A percentile compares a stretch with the other conserved stretches of the same genome.
These are phyloP conservation scores for Pseudogymnoascus sp. DNA, from an alignment of 2,329 filamentous ascomycete species.

Conservation along the genomic window DNA sequence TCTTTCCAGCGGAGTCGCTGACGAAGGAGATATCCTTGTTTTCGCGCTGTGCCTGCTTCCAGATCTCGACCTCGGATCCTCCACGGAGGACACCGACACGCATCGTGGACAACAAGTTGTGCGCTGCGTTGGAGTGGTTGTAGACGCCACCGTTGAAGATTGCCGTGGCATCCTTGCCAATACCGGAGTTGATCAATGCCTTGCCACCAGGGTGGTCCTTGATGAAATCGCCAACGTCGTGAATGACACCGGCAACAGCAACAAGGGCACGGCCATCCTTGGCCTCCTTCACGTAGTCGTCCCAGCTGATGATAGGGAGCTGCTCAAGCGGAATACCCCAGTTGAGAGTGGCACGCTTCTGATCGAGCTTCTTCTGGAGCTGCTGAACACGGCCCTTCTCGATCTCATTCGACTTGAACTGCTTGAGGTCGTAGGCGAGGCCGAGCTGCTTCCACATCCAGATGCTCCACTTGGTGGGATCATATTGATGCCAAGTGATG, in stretches of 20 bases:
- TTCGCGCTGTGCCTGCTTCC: constrained; percentile 79
- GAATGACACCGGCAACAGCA: constrained; percentile 75
- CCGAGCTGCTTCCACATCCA: constrained; percentile 78
- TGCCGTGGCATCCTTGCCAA: constrained; percentile 82
- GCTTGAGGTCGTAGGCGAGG: constrained; percentile 79
- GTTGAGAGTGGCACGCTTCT: constrained; percentile 73
- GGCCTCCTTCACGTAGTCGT: constrained; percentile 71
- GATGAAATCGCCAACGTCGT: constrained; percentile 79
- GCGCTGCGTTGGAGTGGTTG: constrained; percentile 81
- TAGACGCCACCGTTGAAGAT: constrained; percentile 92
- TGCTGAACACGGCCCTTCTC: constrained; percentile 88
- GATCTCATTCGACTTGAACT: constrained; percentile 87
- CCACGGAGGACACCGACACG: constrained; percentile 79
- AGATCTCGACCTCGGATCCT: constrained; percentile 85
- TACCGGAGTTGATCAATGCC: constrained; percentile 72
- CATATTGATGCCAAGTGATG: constrained; percentile 86
- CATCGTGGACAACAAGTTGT: constrained; percentile 85
- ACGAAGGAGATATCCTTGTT: constrained; percentile 75
- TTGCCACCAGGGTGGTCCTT: constrained; percentile 87
- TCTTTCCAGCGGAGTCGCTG: constrained; percentile 73
- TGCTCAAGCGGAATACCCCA: constrained; percentile 83
- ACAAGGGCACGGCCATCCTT: constrained; percentile 72
- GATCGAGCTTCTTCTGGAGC: constrained; percentile 86
- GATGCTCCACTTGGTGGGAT: constrained; percentile 87
- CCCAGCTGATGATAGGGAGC: constrained; percentile 79